A percentile compares a stretch with the other conserved stretches of the same genome.
Evolutionary conservation across 176 grass and related monocot species (phyloP).

Genomic region (Canna indica): DNA sequence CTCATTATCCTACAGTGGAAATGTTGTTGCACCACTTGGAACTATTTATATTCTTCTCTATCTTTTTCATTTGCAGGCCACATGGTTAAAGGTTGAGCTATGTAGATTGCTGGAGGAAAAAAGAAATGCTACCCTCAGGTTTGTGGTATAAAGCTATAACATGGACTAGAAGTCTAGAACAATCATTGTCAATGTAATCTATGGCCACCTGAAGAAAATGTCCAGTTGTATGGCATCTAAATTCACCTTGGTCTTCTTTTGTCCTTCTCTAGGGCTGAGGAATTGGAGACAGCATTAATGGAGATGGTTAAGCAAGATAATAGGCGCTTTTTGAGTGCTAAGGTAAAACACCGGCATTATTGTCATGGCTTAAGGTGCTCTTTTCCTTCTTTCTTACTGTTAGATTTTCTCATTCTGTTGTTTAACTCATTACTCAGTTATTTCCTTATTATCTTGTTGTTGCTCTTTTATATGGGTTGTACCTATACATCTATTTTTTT

Average conservation of each 20-base stretch:
- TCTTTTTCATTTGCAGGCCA: conserved; percentile 36
- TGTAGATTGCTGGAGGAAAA: conserved; percentile 85
- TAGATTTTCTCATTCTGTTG: background rate
- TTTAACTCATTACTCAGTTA: background rate
- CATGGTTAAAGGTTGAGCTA: conserved; percentile 86
- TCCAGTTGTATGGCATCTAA: background rate
- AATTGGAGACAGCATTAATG: conserved; percentile 94
- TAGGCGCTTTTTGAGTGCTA: conserved; percentile 72
- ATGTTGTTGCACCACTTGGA: background rate
- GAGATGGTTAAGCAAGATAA: conserved; percentile 99
- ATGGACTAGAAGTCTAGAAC: background rate
- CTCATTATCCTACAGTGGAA: background rate
- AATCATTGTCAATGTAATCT: background rate
- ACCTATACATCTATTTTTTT: background rate
- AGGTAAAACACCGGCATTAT: conserved; percentile 32
- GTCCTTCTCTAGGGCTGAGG: conserved; percentile 62
- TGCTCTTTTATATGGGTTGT: background rate
- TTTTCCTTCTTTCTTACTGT: background rate
- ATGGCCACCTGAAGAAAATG: background rate
- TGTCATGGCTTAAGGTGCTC: background rate
- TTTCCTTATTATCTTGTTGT: background rate
- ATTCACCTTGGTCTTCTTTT: conserved; percentile 17
- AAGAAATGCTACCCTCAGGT: conserved; percentile 88
- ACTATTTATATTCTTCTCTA: background rate
- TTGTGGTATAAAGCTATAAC: conserved; percentile 6